A percentile compares a stretch with the other conserved stretches of the same genome.
Evolutionary conservation across 345 rosid species (phyloP).

Genomic region (Punica granatum): DNA sequence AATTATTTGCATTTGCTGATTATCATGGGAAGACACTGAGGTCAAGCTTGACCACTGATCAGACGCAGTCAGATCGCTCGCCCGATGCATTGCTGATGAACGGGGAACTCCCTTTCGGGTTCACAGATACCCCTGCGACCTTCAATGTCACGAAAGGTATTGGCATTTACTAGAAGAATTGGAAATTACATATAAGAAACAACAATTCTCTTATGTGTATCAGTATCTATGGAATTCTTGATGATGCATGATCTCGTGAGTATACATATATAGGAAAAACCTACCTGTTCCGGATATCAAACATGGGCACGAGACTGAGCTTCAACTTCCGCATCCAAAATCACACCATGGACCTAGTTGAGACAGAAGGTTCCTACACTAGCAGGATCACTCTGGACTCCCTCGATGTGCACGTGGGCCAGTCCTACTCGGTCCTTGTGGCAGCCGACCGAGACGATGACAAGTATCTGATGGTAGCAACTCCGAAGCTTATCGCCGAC

Average conservation of each 20-base stretch:
- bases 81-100: conserved; percentile 33
- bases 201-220: no score
- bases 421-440: conserved; percentile 36
- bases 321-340: conserved; percentile 35
- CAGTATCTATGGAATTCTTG: no score
- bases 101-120: conserved; percentile 34
- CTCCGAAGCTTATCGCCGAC: conserved; percentile 18
- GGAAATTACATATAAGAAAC: no score
- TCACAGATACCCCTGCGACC: conserved; percentile 17
- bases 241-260: no score
- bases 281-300: conserved; percentile 33
- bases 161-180: no score
- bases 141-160: conserved; percentile 41
- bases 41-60: no score
- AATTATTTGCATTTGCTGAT: no score
- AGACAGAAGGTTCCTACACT: conserved; percentile 41
- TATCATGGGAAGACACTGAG: no score
- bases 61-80: background rate
- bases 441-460: conserved; percentile 26
- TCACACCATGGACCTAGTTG: conserved; percentile 34
- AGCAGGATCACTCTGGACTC: conserved; percentile 23
- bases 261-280: conserved; percentile 18
- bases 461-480: conserved; percentile 27
- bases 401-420: conserved; percentile 36
- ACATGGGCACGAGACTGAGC: conserved; percentile 22